These are phyloP conservation scores for Apiospora marii DNA, from an alignment of 2,329 filamentous ascomycete genomes.

Conservation along the genomic window DNA sequence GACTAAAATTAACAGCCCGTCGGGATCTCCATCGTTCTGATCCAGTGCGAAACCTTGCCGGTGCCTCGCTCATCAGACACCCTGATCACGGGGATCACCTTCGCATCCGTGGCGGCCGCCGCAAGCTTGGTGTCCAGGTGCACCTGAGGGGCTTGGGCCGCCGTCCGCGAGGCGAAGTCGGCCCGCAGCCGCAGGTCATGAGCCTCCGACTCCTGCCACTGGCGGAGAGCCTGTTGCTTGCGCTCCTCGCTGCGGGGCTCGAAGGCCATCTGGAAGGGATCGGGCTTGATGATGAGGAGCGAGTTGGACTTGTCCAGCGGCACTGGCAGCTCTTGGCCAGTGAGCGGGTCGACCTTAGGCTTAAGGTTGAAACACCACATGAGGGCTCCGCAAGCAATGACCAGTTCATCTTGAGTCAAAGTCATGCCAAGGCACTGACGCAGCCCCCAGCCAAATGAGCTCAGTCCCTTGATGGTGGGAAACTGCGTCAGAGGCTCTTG, in stretches of 20 bases:
- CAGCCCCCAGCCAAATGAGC: conserved; percentile 62
- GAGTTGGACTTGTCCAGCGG: conserved; percentile 60
- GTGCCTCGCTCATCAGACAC: conserved; percentile 8
- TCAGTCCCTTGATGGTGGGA: conserved; percentile 61
- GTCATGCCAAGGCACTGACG: conserved; percentile 49
- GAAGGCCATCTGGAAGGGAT: conserved; percentile 62
- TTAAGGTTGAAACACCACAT: conserved; percentile 52
- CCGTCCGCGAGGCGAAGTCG: conserved; percentile 36
- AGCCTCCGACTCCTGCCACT: conserved; percentile 47
- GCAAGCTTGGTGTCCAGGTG: background rate
- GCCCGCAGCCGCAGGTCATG: conserved; percentile 37
- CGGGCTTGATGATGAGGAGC: conserved; percentile 64
- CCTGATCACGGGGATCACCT: conserved; percentile 4
- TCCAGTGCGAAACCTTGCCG: conserved; percentile 22
- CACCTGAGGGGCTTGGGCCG: conserved; percentile 21
- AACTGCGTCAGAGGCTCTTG: conserved; percentile 57
- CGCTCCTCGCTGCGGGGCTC: conserved; percentile 55
- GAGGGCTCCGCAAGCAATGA: conserved; percentile 59
- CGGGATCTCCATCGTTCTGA: conserved; percentile 26
- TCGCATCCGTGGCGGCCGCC: background rate
- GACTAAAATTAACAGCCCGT: background rate
- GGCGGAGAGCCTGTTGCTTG: conserved; percentile 45
- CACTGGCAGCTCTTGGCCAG: conserved; percentile 50
- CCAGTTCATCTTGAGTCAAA: conserved; percentile 52
- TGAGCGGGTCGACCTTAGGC: conserved; percentile 51